Conservation (phyloP, 805 yeast genomes). For the Hanseniaspora nectarophila region DNA sequence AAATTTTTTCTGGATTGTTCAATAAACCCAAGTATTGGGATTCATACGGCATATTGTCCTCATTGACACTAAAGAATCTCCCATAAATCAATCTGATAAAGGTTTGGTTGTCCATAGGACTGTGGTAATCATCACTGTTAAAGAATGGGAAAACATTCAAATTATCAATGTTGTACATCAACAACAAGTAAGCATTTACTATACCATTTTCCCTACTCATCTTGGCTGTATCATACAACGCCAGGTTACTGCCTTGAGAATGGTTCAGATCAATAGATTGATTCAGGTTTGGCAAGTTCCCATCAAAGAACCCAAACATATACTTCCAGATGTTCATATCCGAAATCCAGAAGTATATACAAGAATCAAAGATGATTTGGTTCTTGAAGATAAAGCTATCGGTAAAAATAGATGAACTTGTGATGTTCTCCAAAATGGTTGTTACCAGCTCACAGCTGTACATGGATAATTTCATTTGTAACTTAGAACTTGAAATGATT, state of each 20-base stretch:
- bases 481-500: not conserved
- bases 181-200: conserved; percentile 1
- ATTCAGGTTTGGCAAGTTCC: conserved; percentile 1
- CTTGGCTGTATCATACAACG: conserved; percentile 11
- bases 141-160: conserved; percentile 5
- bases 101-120: not conserved
- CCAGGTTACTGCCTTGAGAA: not conserved
- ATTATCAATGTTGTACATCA: conserved; percentile 4
- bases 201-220: conserved; percentile 8
- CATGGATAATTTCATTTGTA: not conserved
- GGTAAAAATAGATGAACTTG: not conserved
- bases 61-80: not conserved
- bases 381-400: conserved; percentile 1
- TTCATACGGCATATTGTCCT: conserved; percentile 2
- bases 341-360: conserved; percentile 11
- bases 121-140: not conserved
- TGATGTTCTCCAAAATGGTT: not conserved
- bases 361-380: not conserved
- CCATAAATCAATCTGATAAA: not conserved
- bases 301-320: conserved; percentile 13
- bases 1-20: not conserved
- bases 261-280: not conserved
- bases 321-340: conserved; percentile 13
- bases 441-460: conserved; percentile 3
- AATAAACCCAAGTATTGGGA: conserved; percentile 3